Base-by-base conservation (phyloP, 1,284 basidiomycete genomes). In the Erythrobasidium hasegawianum region DNA sequence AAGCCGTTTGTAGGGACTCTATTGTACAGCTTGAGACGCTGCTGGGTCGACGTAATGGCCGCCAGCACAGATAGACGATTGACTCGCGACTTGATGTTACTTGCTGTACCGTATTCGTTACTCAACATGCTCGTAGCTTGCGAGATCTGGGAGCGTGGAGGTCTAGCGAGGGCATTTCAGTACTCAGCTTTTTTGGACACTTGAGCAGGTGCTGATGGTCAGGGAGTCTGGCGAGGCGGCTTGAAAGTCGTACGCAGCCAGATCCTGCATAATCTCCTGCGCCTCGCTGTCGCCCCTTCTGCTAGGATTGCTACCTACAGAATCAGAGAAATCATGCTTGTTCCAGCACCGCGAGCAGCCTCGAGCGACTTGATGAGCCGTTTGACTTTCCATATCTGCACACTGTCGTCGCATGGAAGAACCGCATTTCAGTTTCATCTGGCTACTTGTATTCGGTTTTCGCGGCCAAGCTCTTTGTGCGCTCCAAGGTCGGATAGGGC, bases 41-140 rank as follows among this genome's bases (percentile, higher is more conserved):
- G 94, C 79, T 99, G 95, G n/a, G 96, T 97, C 75, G 90, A 94
- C 20, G 95, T 97, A 77, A 99, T 98, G 70, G 96, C 96, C 53
- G 95, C 91, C 56, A 98, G 83, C 26, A 98, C 96, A 39, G 95
- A 99, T 41, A 97, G 85, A 73, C 95, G 86, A 82, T 98, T 98
- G 76, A 99, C 95, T 70, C 96, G 91, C 74, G 93, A 97, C 80
- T 98, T 99, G 84, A 99, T 99, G 82, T 98, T 98, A 71, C 93
- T 96, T 16, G 93, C 93, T 10, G 91, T 94, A 14, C 78, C 95
- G 77, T 96, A 97, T 80, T 98, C 95, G 78, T 96, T 92, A 67
- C 95, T 97, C 77, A 98, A 85, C 94, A 98, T 97, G 70, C 86
- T 88, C 59, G 87, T 87, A 68, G 89, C 87, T 72, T 94, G 88